phyloP scores from a whole-genome alignment of 441 rosid genomes.

The Adansonia gregorii region DNA sequence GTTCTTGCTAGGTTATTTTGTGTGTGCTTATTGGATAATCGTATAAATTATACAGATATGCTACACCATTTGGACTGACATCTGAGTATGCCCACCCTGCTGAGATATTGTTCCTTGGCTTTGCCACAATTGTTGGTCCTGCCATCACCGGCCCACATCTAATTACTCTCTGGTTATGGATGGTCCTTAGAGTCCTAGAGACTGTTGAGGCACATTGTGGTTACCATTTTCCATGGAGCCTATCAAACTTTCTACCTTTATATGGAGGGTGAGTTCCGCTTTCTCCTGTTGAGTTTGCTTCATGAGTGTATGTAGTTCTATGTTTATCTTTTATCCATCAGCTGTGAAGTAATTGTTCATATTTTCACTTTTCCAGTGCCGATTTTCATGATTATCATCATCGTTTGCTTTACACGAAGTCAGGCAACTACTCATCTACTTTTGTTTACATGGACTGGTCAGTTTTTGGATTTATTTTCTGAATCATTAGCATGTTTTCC shows the following conservation, averaged over 20 bases:
- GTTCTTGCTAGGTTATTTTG: conserved; percentile 12
- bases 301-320: background rate
- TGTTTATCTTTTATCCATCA: background rate
- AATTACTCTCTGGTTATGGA: conserved; percentile 90
- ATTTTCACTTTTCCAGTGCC: conserved; percentile 48
- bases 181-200: conserved; percentile 90
- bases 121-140: conserved; percentile 92
- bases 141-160: conserved; percentile 95
- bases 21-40: conserved; percentile 22
- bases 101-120: conserved; percentile 93
- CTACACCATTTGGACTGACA: conserved; percentile 94
- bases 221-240: conserved; percentile 60
- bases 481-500: background rate
- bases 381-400: conserved; percentile 98
- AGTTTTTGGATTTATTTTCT: conserved; percentile 30
- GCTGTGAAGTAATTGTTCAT: conserved; percentile 17
- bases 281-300: background rate
- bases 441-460: conserved; percentile 95
- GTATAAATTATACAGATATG: conserved; percentile 55
- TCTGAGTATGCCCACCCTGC: conserved; percentile 99
- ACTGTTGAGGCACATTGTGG: conserved; percentile 98
- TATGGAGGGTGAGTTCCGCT: conserved; percentile 81
- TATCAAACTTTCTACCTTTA: conserved; percentile 79
- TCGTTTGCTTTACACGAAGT: conserved; percentile 87
- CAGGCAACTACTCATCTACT: conserved; percentile 94